Evolutionary conservation across 176 grass and related monocot species (phyloP).

Genomic region (Oryza officinalis): DNA sequence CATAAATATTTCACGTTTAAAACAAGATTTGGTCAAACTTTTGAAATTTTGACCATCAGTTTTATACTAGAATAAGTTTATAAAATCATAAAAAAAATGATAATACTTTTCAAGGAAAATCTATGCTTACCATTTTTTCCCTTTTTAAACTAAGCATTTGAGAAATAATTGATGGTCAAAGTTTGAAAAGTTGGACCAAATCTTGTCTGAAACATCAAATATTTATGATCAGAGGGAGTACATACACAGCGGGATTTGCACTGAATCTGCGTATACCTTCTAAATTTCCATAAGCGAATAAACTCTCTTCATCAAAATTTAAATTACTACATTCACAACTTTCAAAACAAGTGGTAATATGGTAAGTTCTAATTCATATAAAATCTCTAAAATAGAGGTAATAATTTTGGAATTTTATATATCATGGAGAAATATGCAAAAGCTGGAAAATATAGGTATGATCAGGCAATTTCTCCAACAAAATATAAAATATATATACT

Average conservation of each 20-base stretch:
- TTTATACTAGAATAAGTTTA: neutral
- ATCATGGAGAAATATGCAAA: neutral
- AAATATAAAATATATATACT: neutral
- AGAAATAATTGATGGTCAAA: neutral
- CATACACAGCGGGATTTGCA: neutral
- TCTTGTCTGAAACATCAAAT: too few species aligned
- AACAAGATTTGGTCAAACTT: neutral
- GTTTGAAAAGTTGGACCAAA: too few species aligned
- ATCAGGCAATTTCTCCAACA: conserved; percentile 1
- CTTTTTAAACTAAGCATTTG: neutral
- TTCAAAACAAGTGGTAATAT: conserved; percentile 6
- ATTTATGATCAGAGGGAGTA: neutral
- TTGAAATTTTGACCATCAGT: neutral
- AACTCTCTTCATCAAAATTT: conserved; percentile 3
- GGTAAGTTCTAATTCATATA: conserved; percentile 14
- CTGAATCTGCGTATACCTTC: conserved; percentile 18
- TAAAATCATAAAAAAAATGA: neutral
- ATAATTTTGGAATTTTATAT: neutral
- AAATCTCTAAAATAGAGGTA: neutral
- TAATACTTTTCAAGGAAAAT: neutral
- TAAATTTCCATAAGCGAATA: neutral
- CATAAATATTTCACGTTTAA: neutral
- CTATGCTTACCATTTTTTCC: neutral
- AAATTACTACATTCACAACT: neutral
- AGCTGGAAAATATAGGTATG: neutral